phyloP scores from a whole-genome alignment of 1,139 yeast genomes.

The Arxiozyma heterogenica region DNA sequence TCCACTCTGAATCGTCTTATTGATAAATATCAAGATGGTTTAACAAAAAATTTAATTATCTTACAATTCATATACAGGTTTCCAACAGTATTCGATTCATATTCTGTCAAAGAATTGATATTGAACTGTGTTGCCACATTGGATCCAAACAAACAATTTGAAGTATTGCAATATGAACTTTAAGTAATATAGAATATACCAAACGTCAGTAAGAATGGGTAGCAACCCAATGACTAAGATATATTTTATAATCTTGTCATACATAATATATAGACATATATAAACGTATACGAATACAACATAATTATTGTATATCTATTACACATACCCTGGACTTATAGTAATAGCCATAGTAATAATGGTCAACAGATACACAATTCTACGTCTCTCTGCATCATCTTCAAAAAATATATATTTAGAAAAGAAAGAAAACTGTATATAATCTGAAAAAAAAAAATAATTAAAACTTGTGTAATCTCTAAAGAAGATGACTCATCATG shows the following conservation, averaged over 20 bases:
- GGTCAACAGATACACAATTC: too few relatives aligned
- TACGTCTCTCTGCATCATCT: not conserved
- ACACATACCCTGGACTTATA: not conserved
- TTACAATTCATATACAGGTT: slow-evolving; percentile 17
- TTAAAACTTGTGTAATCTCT: not conserved
- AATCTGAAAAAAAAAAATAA: too few relatives aligned
- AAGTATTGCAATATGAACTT: slow-evolving; percentile 24
- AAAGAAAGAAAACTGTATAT: not conserved
- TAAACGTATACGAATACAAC: not conserved
- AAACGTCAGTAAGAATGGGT: not conserved
- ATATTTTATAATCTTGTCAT: too few relatives aligned
- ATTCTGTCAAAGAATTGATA: slow-evolving; percentile 17
- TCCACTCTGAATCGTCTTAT: slow-evolving; percentile 19
- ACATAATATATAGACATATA: not conserved
- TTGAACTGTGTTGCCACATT: slow-evolving; percentile 14
- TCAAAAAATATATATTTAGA: not conserved
- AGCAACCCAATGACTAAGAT: not conserved
- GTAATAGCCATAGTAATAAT: too few relatives aligned
- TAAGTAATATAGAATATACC: slow-evolving; percentile 3
- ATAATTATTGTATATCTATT: not conserved
- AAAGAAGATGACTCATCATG: not conserved
- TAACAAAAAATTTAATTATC: slow-evolving; percentile 10
- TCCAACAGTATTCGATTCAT: slow-evolving; percentile 6
- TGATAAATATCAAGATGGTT: slow-evolving; percentile 13
- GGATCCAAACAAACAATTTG: slow-evolving; percentile 23